Base-by-base conservation (phyloP, 1,139 yeast species). In the Pneumocystis murina region DNA sequence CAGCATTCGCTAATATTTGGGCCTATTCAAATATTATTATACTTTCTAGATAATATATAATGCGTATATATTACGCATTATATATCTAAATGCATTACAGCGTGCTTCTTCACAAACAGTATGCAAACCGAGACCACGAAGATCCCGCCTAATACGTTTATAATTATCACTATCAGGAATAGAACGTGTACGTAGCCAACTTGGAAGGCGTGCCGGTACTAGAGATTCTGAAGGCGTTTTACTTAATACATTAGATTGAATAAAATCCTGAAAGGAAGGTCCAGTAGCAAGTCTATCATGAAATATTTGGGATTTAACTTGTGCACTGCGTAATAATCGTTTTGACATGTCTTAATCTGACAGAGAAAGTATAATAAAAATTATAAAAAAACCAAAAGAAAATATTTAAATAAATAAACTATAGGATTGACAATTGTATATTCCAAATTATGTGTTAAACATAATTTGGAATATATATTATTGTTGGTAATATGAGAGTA, bases 1-100 rank as follows among this genome's bases (percentile, higher is more conserved):
- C 99, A 94, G 76, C 99, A 94, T 74, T 94, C 99, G 62, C 97
- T 97, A 66, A 94, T 94, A 73, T 94, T 94, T 24, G 99, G 99
- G n/a, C 55, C 55, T 48, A 16, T 14, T 1, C 4, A 38, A 38
- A 5, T 38, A 38, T 38, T 38, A 38, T 12, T 14, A 38, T 38
- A 38, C 40, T 14, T 38, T 33, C 35, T 38, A 38, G n/a, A 38
- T 14, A 14, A 38, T 38, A 33, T 38, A 38, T 3, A 12, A 38
- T 38, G n/a, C n/a, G 40, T 38, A 38, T 38, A 38, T 38, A 14
- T 38, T 12, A 12, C 40, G 10, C n/a, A 38, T 12, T 38, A 38
- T 38, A 38, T 38, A 38, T 38, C 20, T n/a, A 40, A 24, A 7
- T n/a, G 28, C 8, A 14, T 24, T 48, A 76, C 99, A 94, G 72